phyloP scores from a whole-genome alignment of 257 asterid genomes.

The Penstemon barbatus region DNA sequence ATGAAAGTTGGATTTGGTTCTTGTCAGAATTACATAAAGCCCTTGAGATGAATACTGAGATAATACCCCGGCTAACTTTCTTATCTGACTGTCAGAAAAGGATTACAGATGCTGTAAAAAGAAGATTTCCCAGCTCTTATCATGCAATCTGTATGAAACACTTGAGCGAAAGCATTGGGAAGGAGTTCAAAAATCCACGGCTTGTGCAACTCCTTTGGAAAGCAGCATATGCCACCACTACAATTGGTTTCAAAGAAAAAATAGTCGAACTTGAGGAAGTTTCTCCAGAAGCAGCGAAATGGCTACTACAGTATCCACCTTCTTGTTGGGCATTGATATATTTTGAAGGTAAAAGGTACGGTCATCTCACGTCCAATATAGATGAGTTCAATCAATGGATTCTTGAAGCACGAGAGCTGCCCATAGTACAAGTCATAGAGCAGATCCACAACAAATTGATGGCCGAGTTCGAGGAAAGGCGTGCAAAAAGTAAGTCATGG shows the following conservation, averaged over 20 bases:
- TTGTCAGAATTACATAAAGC: conserved; percentile 61
- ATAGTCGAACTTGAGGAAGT: conserved; percentile 62
- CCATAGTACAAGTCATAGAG: conserved; percentile 65
- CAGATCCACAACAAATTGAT: conserved; percentile 54
- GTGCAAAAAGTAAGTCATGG: conserved; percentile 46
- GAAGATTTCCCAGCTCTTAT: conserved; percentile 45
- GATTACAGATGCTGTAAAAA: conserved; percentile 57
- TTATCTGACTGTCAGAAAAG: conserved; percentile 58
- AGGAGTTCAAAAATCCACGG: conserved; percentile 68
- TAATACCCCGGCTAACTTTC: conserved; percentile 52
- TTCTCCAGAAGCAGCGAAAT: conserved; percentile 53
- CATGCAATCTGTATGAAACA: conserved; percentile 67
- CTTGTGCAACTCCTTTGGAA: conserved; percentile 71
- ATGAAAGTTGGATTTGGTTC: conserved; percentile 84
- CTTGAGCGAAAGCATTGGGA: conserved; percentile 64
- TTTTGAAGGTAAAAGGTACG: conserved; percentile 57
- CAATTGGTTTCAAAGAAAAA: conserved; percentile 50
- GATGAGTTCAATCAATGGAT: conserved; percentile 64
- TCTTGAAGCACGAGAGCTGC: conserved; percentile 70
- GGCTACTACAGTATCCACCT: conserved; percentile 68
- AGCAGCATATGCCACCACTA: conserved; percentile 60
- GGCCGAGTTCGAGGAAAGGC: conserved; percentile 54
- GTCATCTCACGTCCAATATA: conserved; percentile 63
- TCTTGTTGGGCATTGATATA: conserved; percentile 56
- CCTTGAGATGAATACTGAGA: conserved; percentile 51